Base-by-base conservation (phyloP, 2,329 filamentous ascomycete genomes). In the Fusarium sp. region DNA sequence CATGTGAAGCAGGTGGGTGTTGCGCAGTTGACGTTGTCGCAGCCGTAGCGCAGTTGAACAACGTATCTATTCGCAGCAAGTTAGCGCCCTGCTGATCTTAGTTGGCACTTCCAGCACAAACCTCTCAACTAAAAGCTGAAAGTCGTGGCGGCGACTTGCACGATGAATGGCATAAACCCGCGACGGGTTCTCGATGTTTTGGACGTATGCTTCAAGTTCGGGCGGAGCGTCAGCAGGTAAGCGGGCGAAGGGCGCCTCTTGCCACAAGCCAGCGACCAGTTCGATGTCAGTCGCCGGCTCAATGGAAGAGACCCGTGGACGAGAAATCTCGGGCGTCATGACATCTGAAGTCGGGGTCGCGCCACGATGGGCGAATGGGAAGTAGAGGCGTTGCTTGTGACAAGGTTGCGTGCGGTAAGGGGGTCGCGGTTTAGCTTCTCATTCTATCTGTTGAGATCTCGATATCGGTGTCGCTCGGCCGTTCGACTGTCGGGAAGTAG, bases 1-100 rank as follows among this genome's bases (percentile, higher is more conserved):
- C 90, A 94, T 70, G 92, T 94, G 78, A 96, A 92, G 83, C 95
- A 98, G 16, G 94, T 96, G 16, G 94, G 84, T 2, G 91, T 96
- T 38, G 86, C 86, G 82, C 95, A 98, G 60, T 87, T 85, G 62
- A 87, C 84, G 72, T 89, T 89, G 70, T 90, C 90, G 80, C 95
- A 98, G 72, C 95, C 95, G 73, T 93, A 89, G 65, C 94, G 90
- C n/a, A 98, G 89, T 82, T 98, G 95, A 36, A 89, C 86, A 58
- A 95, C 91, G 79, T 93, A 97, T 77, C 93, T 96, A 72, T 29
- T 62, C 36, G 8, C 67, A 57, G 66, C 11, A 38, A n/a, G 72
- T 75, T 58, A 78, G 67, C 44, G 38, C 60, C 31, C 11, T n/a
- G 36, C 1, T 17, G 20, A 20, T 49, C 2, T 9, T 8, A 42